These are phyloP conservation scores for Phytophthora syringae DNA, from an alignment of 352 stramenopile species.

Conservation along the genomic window DNA sequence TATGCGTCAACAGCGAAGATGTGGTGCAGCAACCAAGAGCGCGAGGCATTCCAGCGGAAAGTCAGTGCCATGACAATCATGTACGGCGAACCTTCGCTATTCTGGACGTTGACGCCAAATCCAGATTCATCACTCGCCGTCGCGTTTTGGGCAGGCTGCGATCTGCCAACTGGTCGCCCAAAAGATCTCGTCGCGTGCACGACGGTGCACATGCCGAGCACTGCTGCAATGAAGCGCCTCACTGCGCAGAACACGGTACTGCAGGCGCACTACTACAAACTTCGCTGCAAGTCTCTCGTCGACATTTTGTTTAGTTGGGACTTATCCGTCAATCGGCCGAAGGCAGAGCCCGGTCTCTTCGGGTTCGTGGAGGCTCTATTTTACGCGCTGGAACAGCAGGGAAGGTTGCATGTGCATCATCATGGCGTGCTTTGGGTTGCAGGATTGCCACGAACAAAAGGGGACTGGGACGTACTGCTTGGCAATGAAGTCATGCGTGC, in stretches of 20 bases:
- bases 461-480: not conserved
- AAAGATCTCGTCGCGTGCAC: not conserved
- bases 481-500: not conserved
- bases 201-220: not conserved
- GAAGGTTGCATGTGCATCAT: slow-evolving; percentile 29
- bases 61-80: slow-evolving; percentile 25
- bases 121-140: too few relatives aligned
- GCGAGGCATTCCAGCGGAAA: slow-evolving; percentile 16
- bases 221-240: not conserved
- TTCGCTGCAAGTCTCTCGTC: slow-evolving; percentile 7
- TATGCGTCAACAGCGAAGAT: slow-evolving; percentile 28
- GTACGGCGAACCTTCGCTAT: slow-evolving; percentile 27
- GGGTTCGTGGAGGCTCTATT: slow-evolving; percentile 24
- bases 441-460: not conserved
- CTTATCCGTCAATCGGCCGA: slow-evolving; percentile 17
- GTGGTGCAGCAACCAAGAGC: slow-evolving; percentile 37
- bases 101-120: slow-evolving; percentile 37
- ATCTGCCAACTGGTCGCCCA: not conserved
- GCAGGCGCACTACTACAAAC: slow-evolving; percentile 14
- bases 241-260: slow-evolving; percentile 7
- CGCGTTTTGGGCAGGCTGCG: too few relatives aligned
- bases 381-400: slow-evolving; percentile 36
- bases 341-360: slow-evolving; percentile 29
- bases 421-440: slow-evolving; percentile 25
- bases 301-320: slow-evolving; percentile 17